Evolutionary conservation across 176 grass and related monocot genomes (phyloP), one percentile per base, ranked within the genome.

Genomic region (Eleusine indica): DNA sequence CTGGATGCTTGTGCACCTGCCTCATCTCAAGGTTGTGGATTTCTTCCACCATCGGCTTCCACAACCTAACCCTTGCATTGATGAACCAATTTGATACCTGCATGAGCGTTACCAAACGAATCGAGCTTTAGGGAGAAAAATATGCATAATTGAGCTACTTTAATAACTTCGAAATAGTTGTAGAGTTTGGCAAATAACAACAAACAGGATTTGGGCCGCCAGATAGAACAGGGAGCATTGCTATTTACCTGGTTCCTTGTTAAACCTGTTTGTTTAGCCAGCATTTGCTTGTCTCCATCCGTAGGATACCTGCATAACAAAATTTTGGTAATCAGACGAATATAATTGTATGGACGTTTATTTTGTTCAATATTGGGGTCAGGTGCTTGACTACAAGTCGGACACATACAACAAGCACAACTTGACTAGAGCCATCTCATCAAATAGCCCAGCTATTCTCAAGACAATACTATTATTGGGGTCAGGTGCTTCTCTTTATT

Each of bases 61-160:
- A 99, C 16, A 99, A 84, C 47, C 97, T 83, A 38, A 99, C 97
- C 84, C 97, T 94, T 42, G 97, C 97, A 73, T 99, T 99, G 38
- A 99, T 99, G 66, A 99, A 99, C 97, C 97, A 99, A 60, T 99
- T 99, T 2, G 97, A 99, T 46, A 99, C 97, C 97, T 99, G 51
- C 15, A 62, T 12, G 18, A 32, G 14, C 19, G 66, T 76, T 71
- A 58, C 73, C 13, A 16, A 53, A 53, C 3, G 40, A 12, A 44
- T 9, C 18, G 39, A 28, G 11, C 42, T 68, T 49, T 1, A 60
- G 0, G 29, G 39, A 66, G 32, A 3, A 68, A 77, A 25, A 44
- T 66, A 16, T 17, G 18, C 12, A 52, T 0, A 54, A 1, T 14
- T 40, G 2, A 51, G 13, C 9, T 12, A 7, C 3, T 9, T 12